Evolutionary conservation across 139 green algal genomes (phyloP), one percentile per base, ranked within the genome.

Genomic region (Trebouxia sp.): DNA sequence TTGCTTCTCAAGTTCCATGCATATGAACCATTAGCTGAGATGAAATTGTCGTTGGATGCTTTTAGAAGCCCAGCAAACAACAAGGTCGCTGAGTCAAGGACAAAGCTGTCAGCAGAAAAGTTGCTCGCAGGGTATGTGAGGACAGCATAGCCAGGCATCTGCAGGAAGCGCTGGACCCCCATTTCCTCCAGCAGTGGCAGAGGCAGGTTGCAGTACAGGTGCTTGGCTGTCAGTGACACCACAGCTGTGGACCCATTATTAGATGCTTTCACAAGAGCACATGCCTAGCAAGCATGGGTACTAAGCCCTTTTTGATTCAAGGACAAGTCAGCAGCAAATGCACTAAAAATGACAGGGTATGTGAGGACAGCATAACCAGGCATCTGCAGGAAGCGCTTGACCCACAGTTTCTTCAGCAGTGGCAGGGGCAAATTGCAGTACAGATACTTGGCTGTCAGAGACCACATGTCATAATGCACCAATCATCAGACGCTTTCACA

Each of bases 121-220:
- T n/a, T n/a, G n/a, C 62, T 72, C 35, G 43, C 62, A 28, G 62
- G 62, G 62, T 72, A 72, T 35, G 62, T 72, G 9, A 72, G 62
- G 62, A 72, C 62, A 30, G 62, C 62, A 45, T 62, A 65, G 47
- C 74, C 74, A 9, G 74, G 74, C 74, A 79, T 66, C 47, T 79
- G 74, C 47, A 79, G 42, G 43, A 79, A 65, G n/a, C 74, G 30
- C 47, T 47, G 42, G 10, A 65, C 74, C 6, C 74, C 47, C n/a
- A 79, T 45, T 47, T 53, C 28, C 35, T 42, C 32, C 30, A 79
- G 74, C n/a, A 45, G 42, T 17, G 28, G 42, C 8, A 45, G 3
- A 15, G 42, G 42, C n/a, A 67, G 45, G n/a, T 9, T 45, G 42
- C 35, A 30, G 35, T 65, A 66, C 42, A 79, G 32, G 47, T 55